A percentile compares a stretch with the other conserved stretches of the same genome.
These are phyloP conservation scores for Fulvia fulva DNA, from an alignment of 2,329 filamentous ascomycete species.

Conservation along the genomic window DNA sequence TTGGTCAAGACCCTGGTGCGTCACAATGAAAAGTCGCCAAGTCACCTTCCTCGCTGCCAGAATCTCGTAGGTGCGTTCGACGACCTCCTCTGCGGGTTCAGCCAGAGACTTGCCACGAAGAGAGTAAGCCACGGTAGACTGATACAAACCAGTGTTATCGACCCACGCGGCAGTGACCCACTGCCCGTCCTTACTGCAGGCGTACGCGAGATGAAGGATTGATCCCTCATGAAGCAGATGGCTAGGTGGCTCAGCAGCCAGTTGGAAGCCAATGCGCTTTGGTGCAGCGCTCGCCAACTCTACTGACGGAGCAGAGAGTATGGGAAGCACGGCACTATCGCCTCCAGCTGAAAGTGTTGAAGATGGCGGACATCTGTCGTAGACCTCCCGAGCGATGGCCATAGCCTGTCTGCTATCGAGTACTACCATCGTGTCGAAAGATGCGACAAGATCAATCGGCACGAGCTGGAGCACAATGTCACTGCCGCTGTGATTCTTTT, in stretches of 20 bases:
- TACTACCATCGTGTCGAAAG: conserved; percentile 59
- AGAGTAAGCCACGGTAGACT: conserved; percentile 70
- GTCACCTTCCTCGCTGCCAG: conserved; percentile 66
- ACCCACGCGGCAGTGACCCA: conserved; percentile 82
- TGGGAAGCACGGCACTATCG: conserved; percentile 37
- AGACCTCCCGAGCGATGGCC: conserved; percentile 62
- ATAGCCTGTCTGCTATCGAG: conserved; percentile 57
- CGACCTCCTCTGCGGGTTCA: conserved; percentile 70
- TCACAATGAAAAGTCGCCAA: conserved; percentile 71
- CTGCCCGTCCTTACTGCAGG: conserved; percentile 67
- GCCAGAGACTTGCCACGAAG: conserved; percentile 58
- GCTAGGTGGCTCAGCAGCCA: conserved; percentile 62
- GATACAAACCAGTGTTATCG: conserved; percentile 69
- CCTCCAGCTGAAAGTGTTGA: conserved; percentile 30
- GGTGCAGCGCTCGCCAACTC: conserved; percentile 67
- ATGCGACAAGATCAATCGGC: conserved; percentile 64
- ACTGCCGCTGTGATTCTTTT: conserved; percentile 41
- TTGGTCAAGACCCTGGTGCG: conserved; percentile 14
- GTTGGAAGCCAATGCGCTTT: conserved; percentile 70
- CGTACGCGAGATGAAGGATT: conserved; percentile 76
- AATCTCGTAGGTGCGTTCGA: conserved; percentile 69
- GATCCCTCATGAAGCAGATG: conserved; percentile 75
- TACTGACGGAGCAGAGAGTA: conserved; percentile 63
- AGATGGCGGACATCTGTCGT: conserved; percentile 63
- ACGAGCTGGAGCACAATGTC: conserved; percentile 77